Conservation (phyloP, 352 stramenopile genomes). For the Plasmopara viticola region DNA sequence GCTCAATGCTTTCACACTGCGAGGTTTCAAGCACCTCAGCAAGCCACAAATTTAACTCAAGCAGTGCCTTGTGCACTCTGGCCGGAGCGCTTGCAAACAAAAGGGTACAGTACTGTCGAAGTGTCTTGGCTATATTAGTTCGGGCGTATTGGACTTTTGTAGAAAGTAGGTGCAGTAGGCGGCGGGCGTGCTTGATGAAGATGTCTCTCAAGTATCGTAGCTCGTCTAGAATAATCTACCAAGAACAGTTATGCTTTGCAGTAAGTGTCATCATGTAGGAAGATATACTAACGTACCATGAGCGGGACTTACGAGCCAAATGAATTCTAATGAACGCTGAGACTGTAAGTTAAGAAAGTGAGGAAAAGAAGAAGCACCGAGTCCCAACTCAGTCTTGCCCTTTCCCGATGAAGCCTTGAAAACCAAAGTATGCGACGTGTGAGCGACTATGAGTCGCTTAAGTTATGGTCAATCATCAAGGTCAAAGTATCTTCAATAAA, state of each 20-base stretch:
- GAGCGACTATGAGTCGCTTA: conserved; percentile 14
- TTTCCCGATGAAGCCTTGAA: conserved; percentile 16
- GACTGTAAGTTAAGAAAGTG: not conserved
- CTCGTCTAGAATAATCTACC: conserved; percentile 16
- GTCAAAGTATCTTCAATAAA: not conserved
- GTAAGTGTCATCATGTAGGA: not conserved
- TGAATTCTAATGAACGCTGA: not conserved
- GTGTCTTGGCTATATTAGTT: conserved; percentile 7
- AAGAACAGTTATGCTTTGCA: not conserved
- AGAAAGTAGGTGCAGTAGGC: conserved; percentile 15
- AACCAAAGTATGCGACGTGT: conserved; percentile 22
- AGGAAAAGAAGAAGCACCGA: conserved; percentile 1
- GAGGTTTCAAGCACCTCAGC: conserved; percentile 18
- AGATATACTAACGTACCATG: conserved; percentile 16
- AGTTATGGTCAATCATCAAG: conserved; percentile 8
- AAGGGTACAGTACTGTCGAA: conserved; percentile 12
- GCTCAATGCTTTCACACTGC: conserved; percentile 17
- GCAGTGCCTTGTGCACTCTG: conserved; percentile 14
- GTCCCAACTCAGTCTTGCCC: conserved; percentile 3
- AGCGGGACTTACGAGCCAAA: conserved; percentile 5
- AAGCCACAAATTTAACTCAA: conserved; percentile 31
- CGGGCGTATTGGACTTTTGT: conserved; percentile 5
- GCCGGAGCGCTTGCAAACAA: conserved; percentile 14
- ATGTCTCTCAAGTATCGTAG: conserved; percentile 15
- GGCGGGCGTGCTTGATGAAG: conserved; percentile 17